Evolutionary conservation across 345 rosid species (phyloP).

Genomic region (Populus simonii): DNA sequence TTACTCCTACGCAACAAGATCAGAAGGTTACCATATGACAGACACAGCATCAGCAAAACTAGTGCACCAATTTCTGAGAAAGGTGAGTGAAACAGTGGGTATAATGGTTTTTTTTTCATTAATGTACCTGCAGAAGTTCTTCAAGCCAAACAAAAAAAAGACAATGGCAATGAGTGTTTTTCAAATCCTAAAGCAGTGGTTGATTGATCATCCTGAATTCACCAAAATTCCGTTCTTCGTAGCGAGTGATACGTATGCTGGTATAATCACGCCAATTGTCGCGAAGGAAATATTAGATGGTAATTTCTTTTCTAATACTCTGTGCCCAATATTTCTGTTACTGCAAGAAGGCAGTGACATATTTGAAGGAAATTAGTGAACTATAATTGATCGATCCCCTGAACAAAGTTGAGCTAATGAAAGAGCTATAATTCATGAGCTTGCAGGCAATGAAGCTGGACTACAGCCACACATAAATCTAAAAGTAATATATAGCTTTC

Average conservation of each 20-base stretch:
- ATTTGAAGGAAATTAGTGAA: background rate
- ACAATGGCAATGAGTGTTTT: background rate
- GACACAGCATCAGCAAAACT: conserved; percentile 7
- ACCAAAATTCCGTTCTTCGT: conserved; percentile 9
- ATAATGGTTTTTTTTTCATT: background rate
- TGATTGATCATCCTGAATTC: conserved; percentile 14
- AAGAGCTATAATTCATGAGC: background rate
- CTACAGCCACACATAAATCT: conserved; percentile 4
- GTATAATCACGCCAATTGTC: conserved; percentile 10
- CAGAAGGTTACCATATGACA: conserved; percentile 1
- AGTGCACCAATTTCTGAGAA: conserved; percentile 9
- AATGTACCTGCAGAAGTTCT: background rate
- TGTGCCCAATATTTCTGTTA: background rate
- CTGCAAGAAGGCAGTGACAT: too few relatives aligned
- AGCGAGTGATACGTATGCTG: conserved; percentile 22
- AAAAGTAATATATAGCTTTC: background rate
- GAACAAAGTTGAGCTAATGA: too few relatives aligned
- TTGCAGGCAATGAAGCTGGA: conserved; percentile 21
- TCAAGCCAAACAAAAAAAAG: too few relatives aligned
- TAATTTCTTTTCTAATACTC: background rate
- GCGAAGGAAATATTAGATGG: conserved; percentile 14
- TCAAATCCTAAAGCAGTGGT: conserved; percentile 19
- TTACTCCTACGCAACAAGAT: conserved; percentile 17
- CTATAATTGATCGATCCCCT: background rate
- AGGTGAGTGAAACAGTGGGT: background rate